These are phyloP conservation scores for Jamesozyma gamospora DNA, from an alignment of 805 yeast species.

Conservation along the genomic window DNA sequence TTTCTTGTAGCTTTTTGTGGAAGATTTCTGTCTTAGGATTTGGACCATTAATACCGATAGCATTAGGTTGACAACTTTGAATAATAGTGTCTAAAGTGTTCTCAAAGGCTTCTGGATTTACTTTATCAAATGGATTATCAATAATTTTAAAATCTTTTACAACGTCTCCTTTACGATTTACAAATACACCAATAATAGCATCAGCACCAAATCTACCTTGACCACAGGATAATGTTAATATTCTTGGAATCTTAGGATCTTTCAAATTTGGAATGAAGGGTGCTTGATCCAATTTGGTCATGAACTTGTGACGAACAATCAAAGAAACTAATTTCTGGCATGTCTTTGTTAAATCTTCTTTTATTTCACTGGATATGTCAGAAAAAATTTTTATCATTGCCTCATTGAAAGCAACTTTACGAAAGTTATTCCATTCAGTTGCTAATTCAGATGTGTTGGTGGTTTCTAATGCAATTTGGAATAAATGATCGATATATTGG, in stretches of 20 bases:
- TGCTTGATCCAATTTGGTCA: slow-evolving; percentile 77
- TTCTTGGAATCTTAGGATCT: slow-evolving; percentile 79
- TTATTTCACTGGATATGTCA: slow-evolving; percentile 61
- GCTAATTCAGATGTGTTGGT: slow-evolving; percentile 73
- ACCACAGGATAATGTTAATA: slow-evolving; percentile 75
- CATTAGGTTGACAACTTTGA: slow-evolving; percentile 69
- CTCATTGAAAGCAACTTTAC: slow-evolving; percentile 54
- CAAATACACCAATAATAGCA: slow-evolving; percentile 72
- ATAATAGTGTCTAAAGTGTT: slow-evolving; percentile 52
- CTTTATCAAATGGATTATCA: slow-evolving; percentile 45
- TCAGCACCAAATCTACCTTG: slow-evolving; percentile 72
- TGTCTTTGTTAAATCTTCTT: slow-evolving; percentile 68
- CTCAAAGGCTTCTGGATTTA: slow-evolving; percentile 52
- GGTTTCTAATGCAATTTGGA: slow-evolving; percentile 50
- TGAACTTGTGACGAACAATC: slow-evolving; percentile 60
- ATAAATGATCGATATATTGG: slow-evolving; percentile 36
- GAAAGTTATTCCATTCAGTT: slow-evolving; percentile 68
- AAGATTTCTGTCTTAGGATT: slow-evolving; percentile 61
- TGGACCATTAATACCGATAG: slow-evolving; percentile 81
- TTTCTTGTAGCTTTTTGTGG: slow-evolving; percentile 43
- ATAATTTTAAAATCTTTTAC: slow-evolving; percentile 71
- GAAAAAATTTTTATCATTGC: slow-evolving; percentile 63
- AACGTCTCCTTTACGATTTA: slow-evolving; percentile 74
- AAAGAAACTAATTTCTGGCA: slow-evolving; percentile 63
- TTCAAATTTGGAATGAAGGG: slow-evolving; percentile 78